A percentile compares a stretch with the other conserved stretches of the same genome.
These are phyloP conservation scores for Aspergillus awamori DNA, from an alignment of 2,329 filamentous ascomycete genomes.

Conservation along the genomic window DNA sequence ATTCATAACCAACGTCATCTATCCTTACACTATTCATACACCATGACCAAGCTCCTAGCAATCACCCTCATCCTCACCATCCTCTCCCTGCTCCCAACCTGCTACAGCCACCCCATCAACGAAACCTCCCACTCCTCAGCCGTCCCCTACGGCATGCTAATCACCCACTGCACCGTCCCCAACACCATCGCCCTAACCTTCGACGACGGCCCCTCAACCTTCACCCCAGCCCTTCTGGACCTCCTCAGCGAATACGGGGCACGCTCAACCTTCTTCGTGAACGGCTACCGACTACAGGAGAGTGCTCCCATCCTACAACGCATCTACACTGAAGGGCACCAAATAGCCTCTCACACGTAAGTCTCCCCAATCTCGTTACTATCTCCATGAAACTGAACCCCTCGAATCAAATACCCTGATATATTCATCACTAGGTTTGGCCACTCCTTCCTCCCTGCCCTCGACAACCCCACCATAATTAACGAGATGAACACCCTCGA, in stretches of 20 bases:
- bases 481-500: conserved; percentile 49
- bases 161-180: conserved; percentile 43
- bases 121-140: background rate
- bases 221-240: conserved; percentile 62
- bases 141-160: conserved; percentile 48
- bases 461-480: conserved; percentile 36
- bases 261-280: conserved; percentile 68
- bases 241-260: conserved; percentile 59
- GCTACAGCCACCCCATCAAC: conserved; percentile 1
- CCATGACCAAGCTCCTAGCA: conserved; percentile 12
- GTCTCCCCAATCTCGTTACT: background rate
- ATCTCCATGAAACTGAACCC: background rate
- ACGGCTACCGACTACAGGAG: conserved; percentile 37
- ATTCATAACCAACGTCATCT: background rate
- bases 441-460: conserved; percentile 42
- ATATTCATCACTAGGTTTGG: conserved; percentile 33
- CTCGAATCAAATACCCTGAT: background rate
- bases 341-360: conserved; percentile 52
- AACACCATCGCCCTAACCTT: conserved; percentile 66
- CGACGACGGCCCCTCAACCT: conserved; percentile 65
- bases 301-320: conserved; percentile 34
- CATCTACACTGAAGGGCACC: conserved; percentile 45
- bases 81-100: background rate
- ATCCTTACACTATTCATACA: conserved; percentile 13
- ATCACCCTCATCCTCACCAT: conserved; percentile 3